Evolutionary conservation across 805 yeast species (phyloP), one percentile per base, ranked within the genome.

Genomic region (Saccharomyces mikatae): DNA sequence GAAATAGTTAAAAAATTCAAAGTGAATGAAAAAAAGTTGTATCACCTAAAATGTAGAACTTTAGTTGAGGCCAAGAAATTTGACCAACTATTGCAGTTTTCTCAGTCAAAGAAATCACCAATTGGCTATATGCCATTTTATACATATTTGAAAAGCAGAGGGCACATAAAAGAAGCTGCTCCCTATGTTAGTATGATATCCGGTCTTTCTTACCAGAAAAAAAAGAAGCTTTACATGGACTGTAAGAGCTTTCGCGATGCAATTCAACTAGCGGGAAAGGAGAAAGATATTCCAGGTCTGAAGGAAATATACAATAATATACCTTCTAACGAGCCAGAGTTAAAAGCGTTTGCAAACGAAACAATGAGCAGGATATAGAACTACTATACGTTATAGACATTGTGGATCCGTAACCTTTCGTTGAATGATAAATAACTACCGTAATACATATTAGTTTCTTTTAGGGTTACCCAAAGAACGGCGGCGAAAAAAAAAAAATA

Each of bases 121-220:
- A 86, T 89, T 46, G 90, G 92, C 0, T 84, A 84, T 56, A 77
- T 76, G 56, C 83, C 86, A 0, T 83, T 89, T 58, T 86, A 75
- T 53, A 72, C 77, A 14, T 78, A 80, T 41, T 76, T 84, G 41
- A 62, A 79, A 46, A 75, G 74, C 53, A 73, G 77, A 3, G 87
- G 83, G 0, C 84, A 84, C 31, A 70, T 75, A 41, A 72, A 80
- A 24, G 83, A 83, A 50, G 88, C 92, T 1, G 76, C 83, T 0
- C 63, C 71, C 21, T 88, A 84, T 61, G 77, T 89, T 21, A 71
- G 74, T 17, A 70, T 81, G 68, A 82, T 87, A 60, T 54, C 73
- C 4, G 71, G 71, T 4, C 58, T 80, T 47, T 63, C 74, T 4
- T 76, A 78, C 57, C 71, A 74, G 4, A 77, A 80, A 52, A 76